These are phyloP conservation scores for Avena eriantha DNA, from an alignment of 176 grass and related monocot species.

Conservation along the genomic window DNA sequence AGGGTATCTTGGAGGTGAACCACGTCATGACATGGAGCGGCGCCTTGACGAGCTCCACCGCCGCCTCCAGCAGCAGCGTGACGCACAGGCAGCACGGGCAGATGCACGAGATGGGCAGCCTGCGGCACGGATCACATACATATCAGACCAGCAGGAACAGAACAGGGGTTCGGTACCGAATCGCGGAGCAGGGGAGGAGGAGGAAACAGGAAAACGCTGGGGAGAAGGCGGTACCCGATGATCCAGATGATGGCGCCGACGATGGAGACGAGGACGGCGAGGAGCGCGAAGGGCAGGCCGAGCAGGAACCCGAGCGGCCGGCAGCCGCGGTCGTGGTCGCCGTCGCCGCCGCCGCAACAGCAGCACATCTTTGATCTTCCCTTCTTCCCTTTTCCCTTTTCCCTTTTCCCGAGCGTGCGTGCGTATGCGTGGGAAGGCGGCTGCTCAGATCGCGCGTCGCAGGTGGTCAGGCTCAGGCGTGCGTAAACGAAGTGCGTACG, in stretches of 20 bases:
- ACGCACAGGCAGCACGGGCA: conserved; percentile 83
- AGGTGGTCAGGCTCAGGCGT: background rate
- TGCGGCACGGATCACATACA: background rate
- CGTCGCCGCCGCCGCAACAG: conserved; percentile 20
- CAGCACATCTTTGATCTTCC: conserved; percentile 47
- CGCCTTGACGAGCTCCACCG: conserved; percentile 74
- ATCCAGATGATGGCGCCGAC: conserved; percentile 67
- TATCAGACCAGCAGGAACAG: background rate
- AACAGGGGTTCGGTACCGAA: background rate
- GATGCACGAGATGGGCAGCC: conserved; percentile 75
- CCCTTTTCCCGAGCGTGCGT: background rate
- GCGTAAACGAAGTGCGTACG: background rate
- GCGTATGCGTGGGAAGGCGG: background rate
- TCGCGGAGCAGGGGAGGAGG: background rate
- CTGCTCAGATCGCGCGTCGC: background rate
- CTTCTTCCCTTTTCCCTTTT: too few species aligned
- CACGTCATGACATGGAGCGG: conserved; percentile 81
- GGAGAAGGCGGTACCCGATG: conserved; percentile 50
- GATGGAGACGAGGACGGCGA: conserved; percentile 73
- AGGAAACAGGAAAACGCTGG: background rate
- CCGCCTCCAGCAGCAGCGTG: conserved; percentile 68
- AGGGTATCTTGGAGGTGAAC: conserved; percentile 81
- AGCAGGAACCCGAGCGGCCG: conserved; percentile 65
- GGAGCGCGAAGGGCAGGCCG: conserved; percentile 64
- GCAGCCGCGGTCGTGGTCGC: conserved; percentile 52